Evolutionary conservation across 2,329 filamentous ascomycete species (phyloP).

Genomic region (Byssothecium circinans): DNA sequence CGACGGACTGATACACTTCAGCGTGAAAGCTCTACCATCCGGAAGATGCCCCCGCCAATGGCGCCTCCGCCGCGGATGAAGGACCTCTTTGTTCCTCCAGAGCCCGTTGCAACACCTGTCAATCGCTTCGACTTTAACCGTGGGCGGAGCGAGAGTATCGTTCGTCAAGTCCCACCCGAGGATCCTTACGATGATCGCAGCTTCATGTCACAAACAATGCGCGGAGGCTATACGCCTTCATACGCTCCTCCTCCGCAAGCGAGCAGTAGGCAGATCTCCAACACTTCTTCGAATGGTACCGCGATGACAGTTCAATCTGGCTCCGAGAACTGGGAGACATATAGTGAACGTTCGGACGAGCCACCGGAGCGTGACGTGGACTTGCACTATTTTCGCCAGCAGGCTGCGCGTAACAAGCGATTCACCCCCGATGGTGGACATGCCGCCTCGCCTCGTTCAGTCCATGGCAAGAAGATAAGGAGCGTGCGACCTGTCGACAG

Average conservation of each 20-base stretch:
- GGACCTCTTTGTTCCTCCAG: conserved; percentile 66
- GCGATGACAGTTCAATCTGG: conserved; percentile 70
- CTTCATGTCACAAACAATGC: conserved; percentile 38
- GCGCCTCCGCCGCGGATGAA: conserved; percentile 87
- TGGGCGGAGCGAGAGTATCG: conserved; percentile 58
- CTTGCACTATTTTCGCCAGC: conserved; percentile 74
- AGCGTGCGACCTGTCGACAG: conserved; percentile 52
- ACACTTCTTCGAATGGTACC: conserved; percentile 58
- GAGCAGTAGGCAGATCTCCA: conserved; percentile 67
- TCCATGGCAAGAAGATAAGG: conserved; percentile 41
- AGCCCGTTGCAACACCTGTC: conserved; percentile 49
- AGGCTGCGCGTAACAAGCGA: conserved; percentile 68
- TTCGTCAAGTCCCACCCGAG: conserved; percentile 68
- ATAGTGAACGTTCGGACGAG: conserved; percentile 78
- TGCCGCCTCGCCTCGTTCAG: conserved; percentile 33
- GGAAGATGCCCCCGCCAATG: conserved; percentile 50
- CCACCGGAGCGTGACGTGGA: conserved; percentile 68
- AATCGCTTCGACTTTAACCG: conserved; percentile 43
- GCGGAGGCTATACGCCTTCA: conserved; percentile 26
- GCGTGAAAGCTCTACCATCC: conserved; percentile 34
- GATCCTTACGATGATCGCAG: conserved; percentile 74
- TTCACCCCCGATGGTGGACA: conserved; percentile 47
- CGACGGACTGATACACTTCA: conserved; percentile 49
- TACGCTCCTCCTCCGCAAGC: conserved; percentile 12
- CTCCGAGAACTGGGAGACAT: conserved; percentile 98